A percentile compares a stretch with the other conserved stretches of the same genome.
phyloP scores from a whole-genome alignment of 2,329 filamentous ascomycete species.

The Fusarium sp. region DNA sequence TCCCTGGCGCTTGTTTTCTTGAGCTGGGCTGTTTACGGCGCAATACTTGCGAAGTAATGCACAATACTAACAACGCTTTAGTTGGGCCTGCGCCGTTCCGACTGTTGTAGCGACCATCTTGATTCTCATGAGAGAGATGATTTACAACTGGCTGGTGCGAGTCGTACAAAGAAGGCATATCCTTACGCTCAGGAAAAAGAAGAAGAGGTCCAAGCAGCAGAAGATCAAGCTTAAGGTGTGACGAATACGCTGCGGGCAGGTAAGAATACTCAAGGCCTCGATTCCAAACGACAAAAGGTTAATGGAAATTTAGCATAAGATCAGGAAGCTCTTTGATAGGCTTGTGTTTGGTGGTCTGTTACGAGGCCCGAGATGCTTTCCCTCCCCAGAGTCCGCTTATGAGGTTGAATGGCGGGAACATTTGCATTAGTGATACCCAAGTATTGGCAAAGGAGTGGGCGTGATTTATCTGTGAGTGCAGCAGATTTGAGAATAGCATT shows the following conservation, averaged over 20 bases:
- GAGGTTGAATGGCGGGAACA: not conserved
- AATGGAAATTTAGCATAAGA: not conserved
- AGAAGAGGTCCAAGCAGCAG: constrained; percentile 38
- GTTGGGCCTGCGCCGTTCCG: constrained; percentile 70
- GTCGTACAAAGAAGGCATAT: constrained; percentile 57
- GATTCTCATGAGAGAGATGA: constrained; percentile 60
- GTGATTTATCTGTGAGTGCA: not conserved
- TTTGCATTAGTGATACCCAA: constrained; percentile 36
- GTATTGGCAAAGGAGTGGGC: constrained; percentile 20
- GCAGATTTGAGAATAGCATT: not conserved
- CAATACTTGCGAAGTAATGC: not conserved
- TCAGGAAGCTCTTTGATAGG: not conserved
- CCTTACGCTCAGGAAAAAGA: constrained; percentile 52
- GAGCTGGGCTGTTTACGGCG: not conserved
- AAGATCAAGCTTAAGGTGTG: constrained; percentile 39
- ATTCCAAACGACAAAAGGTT: not conserved
- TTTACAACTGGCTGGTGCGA: constrained; percentile 53
- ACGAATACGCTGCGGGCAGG: not conserved
- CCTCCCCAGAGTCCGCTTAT: not conserved
- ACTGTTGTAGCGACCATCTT: constrained; percentile 59
- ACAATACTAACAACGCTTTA: constrained; percentile 34
- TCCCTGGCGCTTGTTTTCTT: not conserved
- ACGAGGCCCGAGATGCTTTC: not conserved
- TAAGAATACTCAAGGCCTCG: not conserved
- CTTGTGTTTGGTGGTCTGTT: not conserved